A percentile compares a stretch with the other conserved stretches of the same genome.
Conservation (phyloP, 371 early-diverging fungal genomes). For the Mucor plumbeus region DNA sequence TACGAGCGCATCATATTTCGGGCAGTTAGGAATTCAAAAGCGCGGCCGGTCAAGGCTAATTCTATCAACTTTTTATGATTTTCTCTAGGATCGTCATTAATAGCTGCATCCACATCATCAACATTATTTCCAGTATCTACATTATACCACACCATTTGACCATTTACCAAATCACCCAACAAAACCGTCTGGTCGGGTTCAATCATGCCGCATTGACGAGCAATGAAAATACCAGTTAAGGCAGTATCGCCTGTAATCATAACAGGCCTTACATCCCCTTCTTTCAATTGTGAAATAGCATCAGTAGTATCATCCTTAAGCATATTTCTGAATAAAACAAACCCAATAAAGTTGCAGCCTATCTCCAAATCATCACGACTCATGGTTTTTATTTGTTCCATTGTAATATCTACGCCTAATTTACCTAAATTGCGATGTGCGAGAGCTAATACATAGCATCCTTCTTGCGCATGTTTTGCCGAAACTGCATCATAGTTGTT, state of each 20-base stretch:
- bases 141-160: slow-evolving; percentile 57
- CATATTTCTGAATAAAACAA: slow-evolving; percentile 88
- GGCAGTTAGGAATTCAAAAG: slow-evolving; percentile 59
- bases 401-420: slow-evolving; percentile 39
- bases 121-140: slow-evolving; percentile 50
- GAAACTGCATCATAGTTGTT: slow-evolving; percentile 64
- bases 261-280: slow-evolving; percentile 75
- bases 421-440: slow-evolving; percentile 64
- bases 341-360: slow-evolving; percentile 68
- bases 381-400: slow-evolving; percentile 51
- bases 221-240: slow-evolving; percentile 87
- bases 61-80: slow-evolving; percentile 50
- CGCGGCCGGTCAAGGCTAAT: slow-evolving; percentile 75
- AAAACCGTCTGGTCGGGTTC: slow-evolving; percentile 39
- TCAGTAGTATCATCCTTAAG: slow-evolving; percentile 79
- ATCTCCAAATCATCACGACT: slow-evolving; percentile 72
- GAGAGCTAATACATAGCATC: slow-evolving; percentile 82
- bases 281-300: slow-evolving; percentile 75
- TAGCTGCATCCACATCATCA: slow-evolving; percentile 37
- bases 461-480: slow-evolving; percentile 69
- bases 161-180: slow-evolving; percentile 54
- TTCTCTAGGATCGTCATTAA: slow-evolving; percentile 26
- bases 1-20: slow-evolving; percentile 53
- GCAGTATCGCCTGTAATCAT: slow-evolving; percentile 97
- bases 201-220: slow-evolving; percentile 80